Evolutionary conservation across 2,329 filamentous ascomycete species (phyloP).

Genomic region (Ophiostoma sp.): DNA sequence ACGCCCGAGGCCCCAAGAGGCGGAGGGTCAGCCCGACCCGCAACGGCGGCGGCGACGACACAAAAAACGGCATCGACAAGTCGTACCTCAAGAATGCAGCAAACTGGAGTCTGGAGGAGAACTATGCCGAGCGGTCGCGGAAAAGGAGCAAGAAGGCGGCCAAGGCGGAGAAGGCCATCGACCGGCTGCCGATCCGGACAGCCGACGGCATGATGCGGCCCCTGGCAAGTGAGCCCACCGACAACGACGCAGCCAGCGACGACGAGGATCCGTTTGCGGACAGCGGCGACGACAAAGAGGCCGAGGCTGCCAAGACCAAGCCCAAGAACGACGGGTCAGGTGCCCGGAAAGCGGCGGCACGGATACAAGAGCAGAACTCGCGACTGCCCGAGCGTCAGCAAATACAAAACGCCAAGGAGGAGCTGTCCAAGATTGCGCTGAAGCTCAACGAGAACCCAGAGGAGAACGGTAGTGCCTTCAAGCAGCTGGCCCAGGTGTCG

Average conservation of each 20-base stretch:
- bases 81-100: constrained; percentile 73
- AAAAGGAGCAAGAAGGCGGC: constrained; percentile 55
- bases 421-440: constrained; percentile 78
- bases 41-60: constrained; percentile 38
- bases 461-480: constrained; percentile 79
- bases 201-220: constrained; percentile 69
- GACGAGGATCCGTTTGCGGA: constrained; percentile 51
- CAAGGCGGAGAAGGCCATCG: constrained; percentile 72
- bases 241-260: constrained; percentile 60
- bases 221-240: constrained; percentile 57
- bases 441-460: constrained; percentile 90
- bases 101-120: constrained; percentile 88
- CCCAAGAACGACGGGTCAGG: neutral
- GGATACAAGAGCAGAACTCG: constrained; percentile 19
- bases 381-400: constrained; percentile 54
- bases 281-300: constrained; percentile 47
- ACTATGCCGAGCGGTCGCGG: constrained; percentile 78
- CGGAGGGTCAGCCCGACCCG: constrained; percentile 58
- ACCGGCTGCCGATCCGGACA: constrained; percentile 82
- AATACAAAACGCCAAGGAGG: constrained; percentile 85
- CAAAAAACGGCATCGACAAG: constrained; percentile 55
- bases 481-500: constrained; percentile 72
- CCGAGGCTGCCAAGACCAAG: constrained; percentile 40
- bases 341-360: neutral
- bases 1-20: constrained; percentile 54